Evolutionary conservation across 2,329 filamentous ascomycete genomes (phyloP).

Genomic region (Didymosphaeria variabile): DNA sequence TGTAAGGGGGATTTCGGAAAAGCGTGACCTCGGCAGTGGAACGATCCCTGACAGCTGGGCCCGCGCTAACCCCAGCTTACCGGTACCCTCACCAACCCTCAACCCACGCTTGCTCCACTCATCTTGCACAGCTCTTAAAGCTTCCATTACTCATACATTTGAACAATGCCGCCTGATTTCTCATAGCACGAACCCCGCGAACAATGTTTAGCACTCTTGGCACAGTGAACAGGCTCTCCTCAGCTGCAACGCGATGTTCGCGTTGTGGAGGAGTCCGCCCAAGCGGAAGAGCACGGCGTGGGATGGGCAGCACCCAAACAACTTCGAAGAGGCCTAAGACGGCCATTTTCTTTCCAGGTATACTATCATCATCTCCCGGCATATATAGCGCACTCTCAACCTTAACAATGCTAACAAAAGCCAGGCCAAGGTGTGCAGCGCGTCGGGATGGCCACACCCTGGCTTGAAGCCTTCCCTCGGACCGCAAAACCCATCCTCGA

Average conservation of each 20-base stretch:
- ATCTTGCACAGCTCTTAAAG: not conserved
- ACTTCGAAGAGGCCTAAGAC: slow-evolving; percentile 45
- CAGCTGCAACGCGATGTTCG: slow-evolving; percentile 28
- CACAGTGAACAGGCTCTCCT: slow-evolving; percentile 23
- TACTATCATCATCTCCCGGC: not conserved
- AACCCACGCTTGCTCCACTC: slow-evolving; percentile 3
- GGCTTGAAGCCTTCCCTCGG: slow-evolving; percentile 84
- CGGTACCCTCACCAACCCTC: not conserved
- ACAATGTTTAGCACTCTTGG: slow-evolving; percentile 29
- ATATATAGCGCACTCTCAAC: not conserved
- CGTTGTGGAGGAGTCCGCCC: slow-evolving; percentile 28
- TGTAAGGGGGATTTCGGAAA: slow-evolving; percentile 9
- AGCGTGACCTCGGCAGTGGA: slow-evolving; percentile 13
- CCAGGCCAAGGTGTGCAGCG: slow-evolving; percentile 88
- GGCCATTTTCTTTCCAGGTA: slow-evolving; percentile 52
- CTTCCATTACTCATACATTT: not conserved
- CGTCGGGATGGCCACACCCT: slow-evolving; percentile 85
- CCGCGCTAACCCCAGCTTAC: slow-evolving; percentile 14
- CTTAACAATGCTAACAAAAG: slow-evolving; percentile 22
- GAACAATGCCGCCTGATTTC: slow-evolving; percentile 11
- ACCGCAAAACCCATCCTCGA: slow-evolving; percentile 81
- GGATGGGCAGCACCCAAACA: slow-evolving; percentile 41
- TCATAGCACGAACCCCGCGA: slow-evolving; percentile 10
- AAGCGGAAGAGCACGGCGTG: slow-evolving; percentile 27
- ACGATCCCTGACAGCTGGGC: not conserved